Evolutionary conservation across 1,284 basidiomycete species (phyloP).

Genomic region (Chalciporus piperatoides): DNA sequence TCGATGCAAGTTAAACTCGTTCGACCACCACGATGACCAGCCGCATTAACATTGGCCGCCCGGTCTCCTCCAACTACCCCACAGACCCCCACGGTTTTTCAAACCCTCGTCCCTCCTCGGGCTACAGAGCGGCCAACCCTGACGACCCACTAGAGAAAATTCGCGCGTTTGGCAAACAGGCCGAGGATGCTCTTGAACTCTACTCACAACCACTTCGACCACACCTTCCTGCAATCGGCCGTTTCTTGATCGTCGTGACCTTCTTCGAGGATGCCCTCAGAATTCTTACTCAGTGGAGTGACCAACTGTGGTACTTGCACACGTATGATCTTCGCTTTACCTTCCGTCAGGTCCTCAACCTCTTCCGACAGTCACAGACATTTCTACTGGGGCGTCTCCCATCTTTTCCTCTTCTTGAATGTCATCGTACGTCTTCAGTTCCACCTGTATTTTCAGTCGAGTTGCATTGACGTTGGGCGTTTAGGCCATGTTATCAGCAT

Average conservation of each 20-base stretch:
- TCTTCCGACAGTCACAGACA: conserved; percentile 69
- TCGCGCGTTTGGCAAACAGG: conserved; percentile 69
- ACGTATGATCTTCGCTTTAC: conserved; percentile 42
- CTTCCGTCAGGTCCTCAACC: background rate
- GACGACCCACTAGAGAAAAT: conserved; percentile 85
- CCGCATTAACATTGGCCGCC: conserved; percentile 78
- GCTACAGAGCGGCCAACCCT: conserved; percentile 73
- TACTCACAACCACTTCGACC: conserved; percentile 94
- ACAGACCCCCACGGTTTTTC: conserved; percentile 72
- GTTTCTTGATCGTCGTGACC: conserved; percentile 97
- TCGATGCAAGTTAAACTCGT: background rate
- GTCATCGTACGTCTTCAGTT: conserved; percentile 69
- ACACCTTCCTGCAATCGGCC: conserved; percentile 90
- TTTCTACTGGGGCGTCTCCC: conserved; percentile 94
- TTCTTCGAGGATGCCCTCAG: conserved; percentile 96
- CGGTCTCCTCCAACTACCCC: conserved; percentile 52
- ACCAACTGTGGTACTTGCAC: conserved; percentile 97
- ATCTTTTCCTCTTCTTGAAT: conserved; percentile 89
- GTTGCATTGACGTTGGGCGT: background rate
- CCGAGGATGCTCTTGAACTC: conserved; percentile 92
- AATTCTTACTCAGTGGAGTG: conserved; percentile 91
- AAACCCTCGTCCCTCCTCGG: conserved; percentile 61
- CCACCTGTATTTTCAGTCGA: background rate
- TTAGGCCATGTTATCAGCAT: conserved; percentile 87
- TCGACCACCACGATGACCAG: conserved; percentile 59